Evolutionary conservation across 75 land plant genomes (phyloP).

Genomic region (Pinus albicaulis): DNA sequence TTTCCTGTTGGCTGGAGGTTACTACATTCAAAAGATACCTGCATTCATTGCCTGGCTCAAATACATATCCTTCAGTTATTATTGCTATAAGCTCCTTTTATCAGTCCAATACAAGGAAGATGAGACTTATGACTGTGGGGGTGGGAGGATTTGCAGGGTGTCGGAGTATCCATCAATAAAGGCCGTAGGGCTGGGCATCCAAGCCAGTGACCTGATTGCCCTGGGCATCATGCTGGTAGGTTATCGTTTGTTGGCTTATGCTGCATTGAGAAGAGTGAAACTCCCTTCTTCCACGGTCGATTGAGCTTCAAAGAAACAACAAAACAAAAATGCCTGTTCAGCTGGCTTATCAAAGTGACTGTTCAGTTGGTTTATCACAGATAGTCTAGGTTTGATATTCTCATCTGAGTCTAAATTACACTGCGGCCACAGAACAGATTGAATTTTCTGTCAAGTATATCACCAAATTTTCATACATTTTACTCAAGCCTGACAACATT

Average conservation of each 20-base stretch:
- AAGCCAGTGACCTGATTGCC: conserved; percentile 36
- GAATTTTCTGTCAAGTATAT: no score
- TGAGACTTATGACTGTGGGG: conserved; percentile 42
- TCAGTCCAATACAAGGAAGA: conserved; percentile 31
- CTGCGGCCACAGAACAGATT: no score
- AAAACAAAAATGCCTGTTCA: no score
- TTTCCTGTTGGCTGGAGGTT: conserved; percentile 56
- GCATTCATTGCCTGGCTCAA: conserved; percentile 62
- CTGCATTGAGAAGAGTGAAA: conserved; percentile 29
- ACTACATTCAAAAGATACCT: conserved; percentile 46
- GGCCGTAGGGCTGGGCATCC: conserved; percentile 28
- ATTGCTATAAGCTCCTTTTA: conserved; percentile 51
- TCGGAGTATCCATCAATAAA: conserved; percentile 46
- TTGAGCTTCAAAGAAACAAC: no score
- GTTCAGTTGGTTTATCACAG: no score
- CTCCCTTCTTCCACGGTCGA: no score
- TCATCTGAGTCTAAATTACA: no score
- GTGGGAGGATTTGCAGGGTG: conserved; percentile 32
- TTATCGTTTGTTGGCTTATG: conserved; percentile 63
- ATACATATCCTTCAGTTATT: conserved; percentile 66
- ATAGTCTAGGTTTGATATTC: no score
- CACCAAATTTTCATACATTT: no score
- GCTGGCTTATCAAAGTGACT: no score
- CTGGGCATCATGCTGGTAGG: conserved; percentile 64
- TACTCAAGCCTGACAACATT: no score